Conservation (phyloP, 78 protist genomes). For the Parvularia atlantis region DNA sequence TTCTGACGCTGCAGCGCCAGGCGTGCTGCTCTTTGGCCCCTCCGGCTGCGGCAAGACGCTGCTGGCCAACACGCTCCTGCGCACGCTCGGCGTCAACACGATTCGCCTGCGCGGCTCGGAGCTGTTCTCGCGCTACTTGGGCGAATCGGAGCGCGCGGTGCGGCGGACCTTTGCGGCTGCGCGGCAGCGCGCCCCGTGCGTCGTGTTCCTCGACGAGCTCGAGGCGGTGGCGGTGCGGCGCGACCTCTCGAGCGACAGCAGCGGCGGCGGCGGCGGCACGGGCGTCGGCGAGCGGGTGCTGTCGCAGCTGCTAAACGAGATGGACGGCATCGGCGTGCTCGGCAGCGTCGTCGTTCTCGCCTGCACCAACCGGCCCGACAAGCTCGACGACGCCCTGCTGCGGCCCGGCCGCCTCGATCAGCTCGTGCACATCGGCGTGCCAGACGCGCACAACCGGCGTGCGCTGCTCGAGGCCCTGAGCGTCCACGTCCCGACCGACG, state of each 20-base stretch:
- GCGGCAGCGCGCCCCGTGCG: slow-evolving; percentile 69
- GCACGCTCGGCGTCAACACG: slow-evolving; percentile 81
- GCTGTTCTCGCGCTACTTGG: slow-evolving; percentile 81
- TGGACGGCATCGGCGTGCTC: slow-evolving; percentile 76
- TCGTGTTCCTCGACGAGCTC: slow-evolving; percentile 87
- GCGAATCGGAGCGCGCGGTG: slow-evolving; percentile 62
- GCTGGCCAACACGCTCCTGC: slow-evolving; percentile 55
- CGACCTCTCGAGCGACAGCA: not conserved
- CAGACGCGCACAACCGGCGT: too few relatives aligned
- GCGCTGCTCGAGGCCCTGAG: too few relatives aligned
- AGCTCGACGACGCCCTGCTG: slow-evolving; percentile 83
- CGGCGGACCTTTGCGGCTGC: slow-evolving; percentile 58
- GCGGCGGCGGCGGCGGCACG: slow-evolving; percentile 3
- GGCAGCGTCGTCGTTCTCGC: slow-evolving; percentile 80
- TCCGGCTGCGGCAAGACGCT: slow-evolving; percentile 92
- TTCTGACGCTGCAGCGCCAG: too few relatives aligned
- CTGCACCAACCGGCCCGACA: slow-evolving; percentile 77
- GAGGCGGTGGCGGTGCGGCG: slow-evolving; percentile 68
- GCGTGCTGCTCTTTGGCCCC: slow-evolving; percentile 84
- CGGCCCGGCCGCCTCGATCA: slow-evolving; percentile 92
- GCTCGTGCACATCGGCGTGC: slow-evolving; percentile 50
- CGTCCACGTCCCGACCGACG: too few relatives aligned
- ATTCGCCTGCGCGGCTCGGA: slow-evolving; percentile 72
- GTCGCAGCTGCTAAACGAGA: slow-evolving; percentile 89
- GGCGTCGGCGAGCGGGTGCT: slow-evolving; percentile 80